Conservation (phyloP, 2,329 filamentous ascomycete species). For the Aphanocladium album region DNA sequence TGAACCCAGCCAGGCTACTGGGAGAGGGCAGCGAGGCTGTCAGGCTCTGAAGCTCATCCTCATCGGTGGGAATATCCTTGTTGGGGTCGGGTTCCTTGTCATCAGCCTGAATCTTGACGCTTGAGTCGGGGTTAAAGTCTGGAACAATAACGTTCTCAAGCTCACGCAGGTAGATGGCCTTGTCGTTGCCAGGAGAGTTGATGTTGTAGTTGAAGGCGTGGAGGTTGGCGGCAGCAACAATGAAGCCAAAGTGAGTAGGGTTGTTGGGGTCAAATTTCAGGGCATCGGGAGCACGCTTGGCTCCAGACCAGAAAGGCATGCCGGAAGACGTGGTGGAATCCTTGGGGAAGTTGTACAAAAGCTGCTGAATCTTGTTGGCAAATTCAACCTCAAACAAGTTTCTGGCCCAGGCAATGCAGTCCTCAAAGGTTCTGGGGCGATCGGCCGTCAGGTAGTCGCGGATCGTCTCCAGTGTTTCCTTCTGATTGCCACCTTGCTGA, state of each 20-base stretch:
- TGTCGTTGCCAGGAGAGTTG: slow-evolving; percentile 67
- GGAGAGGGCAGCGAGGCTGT: slow-evolving; percentile 69
- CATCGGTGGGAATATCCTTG: slow-evolving; percentile 64
- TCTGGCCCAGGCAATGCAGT: slow-evolving; percentile 94
- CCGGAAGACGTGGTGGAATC: slow-evolving; percentile 84
- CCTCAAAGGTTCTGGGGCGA: slow-evolving; percentile 86
- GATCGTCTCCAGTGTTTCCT: slow-evolving; percentile 85
- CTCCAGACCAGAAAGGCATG: slow-evolving; percentile 94
- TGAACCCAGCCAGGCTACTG: slow-evolving; percentile 79
- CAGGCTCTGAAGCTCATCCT: slow-evolving; percentile 69
- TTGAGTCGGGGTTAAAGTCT: slow-evolving; percentile 85
- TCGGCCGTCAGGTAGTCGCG: slow-evolving; percentile 87
- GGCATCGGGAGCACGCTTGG: slow-evolving; percentile 90
- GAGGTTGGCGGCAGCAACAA: slow-evolving; percentile 83
- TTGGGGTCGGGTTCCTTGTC: slow-evolving; percentile 95
- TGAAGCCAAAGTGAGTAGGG: slow-evolving; percentile 79
- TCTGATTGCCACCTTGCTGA: slow-evolving; percentile 92
- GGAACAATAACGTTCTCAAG: slow-evolving; percentile 91
- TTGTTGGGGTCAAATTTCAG: slow-evolving; percentile 85
- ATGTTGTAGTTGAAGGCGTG: slow-evolving; percentile 99
- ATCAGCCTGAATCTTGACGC: slow-evolving; percentile 93
- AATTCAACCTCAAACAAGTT: slow-evolving; percentile 94
- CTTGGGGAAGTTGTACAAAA: slow-evolving; percentile 96
- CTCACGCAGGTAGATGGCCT: slow-evolving; percentile 70
- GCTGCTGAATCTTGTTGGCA: slow-evolving; percentile 91